Evolutionary conservation across 2,329 filamentous ascomycete genomes (phyloP).

Genomic region (Apiospora pterosperma): DNA sequence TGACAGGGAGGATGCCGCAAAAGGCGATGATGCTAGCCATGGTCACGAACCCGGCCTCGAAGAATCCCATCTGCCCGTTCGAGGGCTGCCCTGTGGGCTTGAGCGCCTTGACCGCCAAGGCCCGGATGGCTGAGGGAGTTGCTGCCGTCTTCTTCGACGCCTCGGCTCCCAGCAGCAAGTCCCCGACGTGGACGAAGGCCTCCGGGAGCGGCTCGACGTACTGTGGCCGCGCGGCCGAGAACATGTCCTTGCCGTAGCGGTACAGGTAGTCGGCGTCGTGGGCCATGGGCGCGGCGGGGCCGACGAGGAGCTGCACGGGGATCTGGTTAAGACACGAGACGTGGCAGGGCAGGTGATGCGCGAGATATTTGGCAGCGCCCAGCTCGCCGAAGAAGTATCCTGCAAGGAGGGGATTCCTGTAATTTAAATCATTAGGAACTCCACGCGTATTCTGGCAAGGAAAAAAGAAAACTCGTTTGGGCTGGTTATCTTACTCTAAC

Average conservation of each 20-base stretch:
- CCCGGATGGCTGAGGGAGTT: conserved; percentile 8
- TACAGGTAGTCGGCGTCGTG: conserved; percentile 20
- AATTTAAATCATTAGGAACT: conserved; percentile 6
- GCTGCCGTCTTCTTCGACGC: conserved; percentile 14
- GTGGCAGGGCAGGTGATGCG: conserved; percentile 50
- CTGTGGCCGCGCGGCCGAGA: conserved; percentile 42
- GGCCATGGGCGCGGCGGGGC: conserved; percentile 31
- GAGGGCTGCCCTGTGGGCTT: conserved; percentile 30
- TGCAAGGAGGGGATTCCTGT: conserved; percentile 34
- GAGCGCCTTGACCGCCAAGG: conserved; percentile 21
- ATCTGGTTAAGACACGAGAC: conserved; percentile 55
- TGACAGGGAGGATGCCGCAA: conserved; percentile 7
- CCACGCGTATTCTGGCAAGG: too few relatives aligned
- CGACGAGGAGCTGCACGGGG: conserved; percentile 48
- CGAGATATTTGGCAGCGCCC: conserved; percentile 53
- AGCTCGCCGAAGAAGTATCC: conserved; percentile 51
- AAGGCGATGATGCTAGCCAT: conserved; percentile 24
- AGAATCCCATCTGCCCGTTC: conserved; percentile 39
- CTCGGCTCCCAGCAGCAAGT: conserved; percentile 13
- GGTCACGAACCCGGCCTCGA: conserved; percentile 43
- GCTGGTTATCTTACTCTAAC: conserved; percentile 17
- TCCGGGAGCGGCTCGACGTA: conserved; percentile 25
- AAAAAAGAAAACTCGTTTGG: too few relatives aligned
- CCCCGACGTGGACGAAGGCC: conserved; percentile 12
- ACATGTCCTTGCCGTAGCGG: conserved; percentile 40